Evolutionary conservation across 768 basidiomycete genomes (phyloP), one percentile per base, ranked within the genome.

Genomic region (Tylopilus vinaceipallidus): DNA sequence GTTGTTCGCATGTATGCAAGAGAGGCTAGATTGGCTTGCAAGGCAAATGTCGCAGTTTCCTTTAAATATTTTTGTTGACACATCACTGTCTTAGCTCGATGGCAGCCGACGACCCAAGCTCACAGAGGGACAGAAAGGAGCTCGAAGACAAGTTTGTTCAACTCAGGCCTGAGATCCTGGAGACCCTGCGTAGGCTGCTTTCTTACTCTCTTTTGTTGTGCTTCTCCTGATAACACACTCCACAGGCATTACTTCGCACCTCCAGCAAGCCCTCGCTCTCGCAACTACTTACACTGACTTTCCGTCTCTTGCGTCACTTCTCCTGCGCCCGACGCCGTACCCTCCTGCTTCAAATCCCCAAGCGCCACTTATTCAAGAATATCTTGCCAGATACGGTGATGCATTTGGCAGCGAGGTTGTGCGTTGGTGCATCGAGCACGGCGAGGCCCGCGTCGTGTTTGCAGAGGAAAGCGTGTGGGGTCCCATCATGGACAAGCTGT

Each of bases 261-360:
- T 81, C 14, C 71, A 78, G 22, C 72, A 83, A 40, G 95, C 94
- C 0, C 95, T 91, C 64, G 70, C 75, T 12, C 79, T 98, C 6
- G 94, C 94, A 3, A 92, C 95, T 58, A 75, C 85, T 50, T 93
- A 95, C 64, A 79, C 77, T 24, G 95, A 98, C 68, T 97, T 91
- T 71, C 73, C 78, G 17, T 87, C 82, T 32, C 78, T 98, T n/a
- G 91, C 88, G 26, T 80, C 86, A 13, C 78, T 98, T 7, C 91
- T 93, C 63, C 81, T 91, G 59, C 79, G 78, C 45, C 81, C 82
- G 8, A 72, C 68, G 35, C 82, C 83, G 23, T 89, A 75, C 55
- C 82, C 79, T 7, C 82, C 82, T 2, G 68, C 83, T 42, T 71
- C 79, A 34, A 90, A 88, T 58, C 83, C 86, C 1, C 74, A 87